Base-by-base conservation (phyloP, 306 rosid genomes). In the Ormosia emarginata region DNA sequence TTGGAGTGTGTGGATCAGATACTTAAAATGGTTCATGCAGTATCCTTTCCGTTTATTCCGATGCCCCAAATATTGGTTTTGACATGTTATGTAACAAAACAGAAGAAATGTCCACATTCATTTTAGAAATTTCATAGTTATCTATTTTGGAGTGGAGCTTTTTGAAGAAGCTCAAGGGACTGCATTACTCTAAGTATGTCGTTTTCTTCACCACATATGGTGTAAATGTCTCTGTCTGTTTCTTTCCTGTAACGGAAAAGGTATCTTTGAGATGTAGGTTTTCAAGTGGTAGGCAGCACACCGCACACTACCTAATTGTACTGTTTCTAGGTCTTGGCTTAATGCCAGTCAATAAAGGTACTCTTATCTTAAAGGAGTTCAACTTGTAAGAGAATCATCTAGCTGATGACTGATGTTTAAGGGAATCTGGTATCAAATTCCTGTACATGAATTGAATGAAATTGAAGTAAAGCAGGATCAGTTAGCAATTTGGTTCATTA, bases 381-480 rank as follows among this genome's bases (percentile, higher is more conserved):
- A 83, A 80, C 74, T 88, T 89, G 91, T 74, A 62, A 73, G 85
- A 78, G 92, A 86, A 84, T 88, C 78, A 78, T 83, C 29, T 74
- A 8, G 80, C 79, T 83, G 63, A 69, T 80, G 56, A 78, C 79
- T 83, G 58, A 59, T 74, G 56, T 64, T 67, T 71, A 50, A 11
- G 9, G 81, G 90, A 88, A 79, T 84, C 79, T 71, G 90, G 89
- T 86, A 89, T 90, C 86, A 69, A 80, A 90, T 83, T 82, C 91
- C 82, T 80, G 53, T 50, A 40, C 41, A 18, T 43, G 18, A 47
- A 29, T 84, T 46, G 67, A 53, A 83, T 71, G 84, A 58, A 84
- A 84, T 80, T 17, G 39, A 69, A 68, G 32, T 55, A 74, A 82
- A 78, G 79, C 67, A 88, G 79, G 49, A 73, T 57, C 15, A 14